Conservation (phyloP, 371 early-diverging fungal species). For the Mucor plumbeus region DNA sequence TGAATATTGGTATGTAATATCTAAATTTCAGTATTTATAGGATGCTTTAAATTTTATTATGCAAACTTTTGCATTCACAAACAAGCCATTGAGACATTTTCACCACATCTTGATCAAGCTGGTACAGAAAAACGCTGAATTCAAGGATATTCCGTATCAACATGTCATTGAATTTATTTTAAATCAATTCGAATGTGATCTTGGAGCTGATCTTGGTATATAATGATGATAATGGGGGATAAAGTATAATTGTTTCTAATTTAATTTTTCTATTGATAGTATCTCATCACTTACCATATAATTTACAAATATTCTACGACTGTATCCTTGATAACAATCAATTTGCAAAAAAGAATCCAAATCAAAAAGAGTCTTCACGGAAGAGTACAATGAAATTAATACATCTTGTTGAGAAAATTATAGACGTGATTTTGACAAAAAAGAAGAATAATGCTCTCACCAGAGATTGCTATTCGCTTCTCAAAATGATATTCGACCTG, state of each 20-base stretch:
- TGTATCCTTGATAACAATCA: background rate
- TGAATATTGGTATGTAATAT: too few species aligned
- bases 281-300: background rate
- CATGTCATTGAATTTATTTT: background rate
- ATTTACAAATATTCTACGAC: background rate
- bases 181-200: background rate
- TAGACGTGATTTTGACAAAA: too few species aligned
- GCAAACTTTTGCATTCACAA: background rate
- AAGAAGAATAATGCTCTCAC: too few species aligned
- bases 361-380: background rate
- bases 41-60: conserved; percentile 4
- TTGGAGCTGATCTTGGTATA: background rate
- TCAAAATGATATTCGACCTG: background rate
- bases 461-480: background rate
- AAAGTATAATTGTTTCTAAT: background rate
- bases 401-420: too few species aligned
- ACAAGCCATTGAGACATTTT: conserved; percentile 6
- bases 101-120: background rate
- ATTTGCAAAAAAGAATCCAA: background rate
- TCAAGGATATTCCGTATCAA: background rate
- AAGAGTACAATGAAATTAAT: background rate
- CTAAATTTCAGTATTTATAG: background rate
- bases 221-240: background rate
- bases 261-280: background rate
- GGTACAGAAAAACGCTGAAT: background rate